Base-by-base conservation (phyloP, 768 basidiomycete species). In the Mycena rebaudengoi region DNA sequence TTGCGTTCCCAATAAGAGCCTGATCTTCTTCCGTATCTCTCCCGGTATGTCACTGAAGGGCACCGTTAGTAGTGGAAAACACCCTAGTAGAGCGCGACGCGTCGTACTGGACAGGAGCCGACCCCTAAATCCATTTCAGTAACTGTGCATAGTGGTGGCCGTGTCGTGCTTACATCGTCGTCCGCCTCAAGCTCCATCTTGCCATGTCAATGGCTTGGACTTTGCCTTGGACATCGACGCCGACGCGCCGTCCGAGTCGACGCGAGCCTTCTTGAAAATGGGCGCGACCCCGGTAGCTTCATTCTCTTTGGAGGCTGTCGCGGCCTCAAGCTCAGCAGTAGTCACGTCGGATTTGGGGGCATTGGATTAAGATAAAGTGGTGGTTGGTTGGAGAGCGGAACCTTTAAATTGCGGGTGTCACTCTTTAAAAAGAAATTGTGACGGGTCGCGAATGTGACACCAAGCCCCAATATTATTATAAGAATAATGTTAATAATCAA, bases 21-120 rank as follows among this genome's bases (percentile, higher is more conserved):
- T 71, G 33, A 84, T 84, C 74, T 83, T 84, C 30, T 81, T 78
- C 29, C 82, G 75, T 57, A 85, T 74, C 10, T 84, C 82, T 43
- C 80, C 81, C 62, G 80, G 83, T 64, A 82, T 79, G 58, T 83
- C 82, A 54, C 82, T 82, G 54, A 25, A 3, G 40, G 28, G n/a
- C n/a, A 33, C 26, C 11, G 14, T 55, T 20, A 55, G 53, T 18
- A 20, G 14, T n/a, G 21, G 7, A 3, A 55, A 28, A 21, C 29
- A 20, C 29, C 2, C 13, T 2, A 16, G 44, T 28, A n/a, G n/a
- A n/a, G 12, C 23, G 11, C 52, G 33, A 41, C 12, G 35, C 50
- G 32, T 39, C 37, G 20, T 65, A 77, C 78, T 70, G 78, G 26
- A 79, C 70, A 1, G 72, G 73, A 16, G 79, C 58, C 16, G 62